A percentile compares a stretch with the other conserved stretches of the same genome.
Evolutionary conservation across 257 asterid species (phyloP).

Genomic region (Ehretia macrophylla): DNA sequence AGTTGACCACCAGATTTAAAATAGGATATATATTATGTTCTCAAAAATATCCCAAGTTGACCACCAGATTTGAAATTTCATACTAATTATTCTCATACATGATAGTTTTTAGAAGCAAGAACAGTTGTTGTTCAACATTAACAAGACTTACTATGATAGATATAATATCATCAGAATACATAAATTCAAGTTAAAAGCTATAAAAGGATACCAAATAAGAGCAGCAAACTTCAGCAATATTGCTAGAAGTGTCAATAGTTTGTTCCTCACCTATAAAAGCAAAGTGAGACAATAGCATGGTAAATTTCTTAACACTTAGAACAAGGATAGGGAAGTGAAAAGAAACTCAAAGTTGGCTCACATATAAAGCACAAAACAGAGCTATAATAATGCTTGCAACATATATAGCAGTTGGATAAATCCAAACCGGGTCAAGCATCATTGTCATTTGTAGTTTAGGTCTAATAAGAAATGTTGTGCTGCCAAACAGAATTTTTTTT

Average conservation of each 20-base stretch:
- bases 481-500: slow-evolving; percentile 48
- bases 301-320: slow-evolving; percentile 4
- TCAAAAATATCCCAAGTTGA: no score
- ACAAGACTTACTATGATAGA: no score
- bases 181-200: not conserved
- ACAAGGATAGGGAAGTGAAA: slow-evolving; percentile 13
- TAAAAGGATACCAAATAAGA: slow-evolving; percentile 64
- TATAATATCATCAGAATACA: not conserved
- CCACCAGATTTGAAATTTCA: no score
- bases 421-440: slow-evolving; percentile 97
- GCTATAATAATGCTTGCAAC: slow-evolving; percentile 88
- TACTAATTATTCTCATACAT: no score
- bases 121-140: no score
- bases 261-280: slow-evolving; percentile 64
- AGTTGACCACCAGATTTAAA: no score
- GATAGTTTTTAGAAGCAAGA: no score
- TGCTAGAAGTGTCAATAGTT: slow-evolving; percentile 78
- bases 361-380: slow-evolving; percentile 87
- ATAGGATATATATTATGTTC: no score
- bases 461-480: slow-evolving; percentile 98
- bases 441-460: slow-evolving; percentile 87
- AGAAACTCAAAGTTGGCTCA: slow-evolving; percentile 39
- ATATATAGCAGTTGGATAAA: slow-evolving; percentile 91
- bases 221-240: slow-evolving; percentile 85
- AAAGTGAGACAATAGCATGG: not conserved